Evolutionary conservation across 352 stramenopile genomes (phyloP).

Genomic region (Phytophthora nicotianae): DNA sequence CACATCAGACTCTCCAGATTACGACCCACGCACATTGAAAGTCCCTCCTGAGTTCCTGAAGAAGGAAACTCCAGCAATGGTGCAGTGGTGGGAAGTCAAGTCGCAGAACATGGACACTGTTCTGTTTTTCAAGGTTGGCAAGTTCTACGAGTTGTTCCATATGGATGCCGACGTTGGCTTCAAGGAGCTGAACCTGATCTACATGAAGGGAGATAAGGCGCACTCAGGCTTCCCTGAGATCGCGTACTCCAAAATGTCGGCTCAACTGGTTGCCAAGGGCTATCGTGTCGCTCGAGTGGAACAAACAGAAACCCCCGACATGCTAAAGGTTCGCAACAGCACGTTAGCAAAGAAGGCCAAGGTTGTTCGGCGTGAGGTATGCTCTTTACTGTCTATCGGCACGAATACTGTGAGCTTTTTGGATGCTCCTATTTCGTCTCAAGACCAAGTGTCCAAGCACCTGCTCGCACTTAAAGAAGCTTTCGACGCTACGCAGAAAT

Average conservation of each 20-base stretch:
- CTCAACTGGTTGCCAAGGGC: constrained; percentile 94
- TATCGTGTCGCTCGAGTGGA: constrained; percentile 98
- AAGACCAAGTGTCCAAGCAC: constrained; percentile 53
- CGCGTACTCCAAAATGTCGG: constrained; percentile 96
- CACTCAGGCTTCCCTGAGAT: constrained; percentile 99
- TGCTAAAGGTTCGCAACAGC: constrained; percentile 94
- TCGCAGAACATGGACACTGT: constrained; percentile 97
- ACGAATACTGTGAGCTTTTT: constrained; percentile 96
- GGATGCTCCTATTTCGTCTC: constrained; percentile 78
- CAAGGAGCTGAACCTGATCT: constrained; percentile 95
- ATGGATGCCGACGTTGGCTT: constrained; percentile 99
- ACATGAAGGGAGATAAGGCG: constrained; percentile 99
- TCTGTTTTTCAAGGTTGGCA: constrained; percentile 99
- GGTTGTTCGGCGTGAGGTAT: constrained; percentile 95
- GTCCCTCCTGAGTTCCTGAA: constrained; percentile 89
- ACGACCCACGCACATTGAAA: constrained; percentile 93
- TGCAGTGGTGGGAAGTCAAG: constrained; percentile 99
- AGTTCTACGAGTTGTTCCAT: constrained; percentile 97
- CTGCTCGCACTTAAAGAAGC: constrained; percentile 78
- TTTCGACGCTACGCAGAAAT: constrained; percentile 59
- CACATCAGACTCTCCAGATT: constrained; percentile 82
- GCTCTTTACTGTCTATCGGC: constrained; percentile 93
- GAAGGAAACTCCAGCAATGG: constrained; percentile 94
- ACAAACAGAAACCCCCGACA: constrained; percentile 99
- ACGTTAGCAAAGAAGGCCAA: constrained; percentile 77